phyloP scores from a whole-genome alignment of 2,329 filamentous ascomycete genomes.

The Colletotrichum lindemuthianum region DNA sequence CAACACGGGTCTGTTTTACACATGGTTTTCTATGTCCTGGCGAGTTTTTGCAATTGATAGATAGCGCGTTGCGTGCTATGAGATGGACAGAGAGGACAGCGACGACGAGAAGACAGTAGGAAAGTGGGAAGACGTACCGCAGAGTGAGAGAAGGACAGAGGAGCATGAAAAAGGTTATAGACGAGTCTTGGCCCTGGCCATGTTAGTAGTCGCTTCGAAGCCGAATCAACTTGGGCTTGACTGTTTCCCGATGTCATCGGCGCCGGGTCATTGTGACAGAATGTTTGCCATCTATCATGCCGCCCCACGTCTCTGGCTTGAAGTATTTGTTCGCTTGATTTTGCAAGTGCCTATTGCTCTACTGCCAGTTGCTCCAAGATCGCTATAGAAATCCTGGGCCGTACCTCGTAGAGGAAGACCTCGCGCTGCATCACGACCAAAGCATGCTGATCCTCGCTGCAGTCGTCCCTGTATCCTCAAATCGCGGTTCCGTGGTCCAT shows the following conservation, averaged over 20 bases:
- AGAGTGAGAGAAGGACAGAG: not conserved
- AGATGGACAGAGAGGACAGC: constrained; percentile 7
- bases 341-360: too few species aligned
- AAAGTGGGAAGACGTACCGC: not conserved
- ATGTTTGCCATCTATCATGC: too few species aligned
- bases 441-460: not conserved
- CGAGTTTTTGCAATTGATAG: not conserved
- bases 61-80: constrained; percentile 22
- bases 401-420: not conserved
- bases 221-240: constrained; percentile 26
- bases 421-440: not conserved
- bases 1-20: constrained; percentile 32
- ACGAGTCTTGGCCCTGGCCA: not conserved
- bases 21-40: constrained; percentile 11
- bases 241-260: constrained; percentile 1
- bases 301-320: too few species aligned
- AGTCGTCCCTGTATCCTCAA: not conserved
- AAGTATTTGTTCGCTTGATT: too few species aligned
- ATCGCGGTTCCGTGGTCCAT: constrained; percentile 13
- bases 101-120: constrained; percentile 9
- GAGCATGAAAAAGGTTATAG: not conserved
- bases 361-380: too few species aligned
- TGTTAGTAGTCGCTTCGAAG: constrained; percentile 20
- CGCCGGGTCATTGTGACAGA: too few species aligned
- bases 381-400: too few species aligned